phyloP scores from a whole-genome alignment of 148 eudicot genomes.

The Camellia japonica region DNA sequence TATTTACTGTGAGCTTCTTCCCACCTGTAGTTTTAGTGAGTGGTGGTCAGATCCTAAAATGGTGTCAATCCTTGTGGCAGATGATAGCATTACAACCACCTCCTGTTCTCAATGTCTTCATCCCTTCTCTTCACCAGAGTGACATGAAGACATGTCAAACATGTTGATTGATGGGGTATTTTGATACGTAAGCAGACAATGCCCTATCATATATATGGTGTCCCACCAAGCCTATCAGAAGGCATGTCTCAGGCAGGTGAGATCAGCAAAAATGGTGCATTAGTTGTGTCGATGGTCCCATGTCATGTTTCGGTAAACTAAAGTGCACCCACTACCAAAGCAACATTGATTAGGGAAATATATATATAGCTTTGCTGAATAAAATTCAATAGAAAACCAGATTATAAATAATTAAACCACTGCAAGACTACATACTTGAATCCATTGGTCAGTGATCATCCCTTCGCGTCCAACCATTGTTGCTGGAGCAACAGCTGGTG shows the following conservation, averaged over 20 bases:
- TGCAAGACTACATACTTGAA: slow-evolving; percentile 37
- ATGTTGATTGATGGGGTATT: too few relatives aligned
- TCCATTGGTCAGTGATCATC: slow-evolving; percentile 62
- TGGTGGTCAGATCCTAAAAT: too few relatives aligned
- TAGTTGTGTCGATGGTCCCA: neutral
- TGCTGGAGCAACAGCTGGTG: slow-evolving; percentile 40
- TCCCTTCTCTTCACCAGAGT: too few relatives aligned
- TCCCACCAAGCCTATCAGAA: neutral
- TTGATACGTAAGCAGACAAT: too few relatives aligned
- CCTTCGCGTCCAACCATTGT: slow-evolving; percentile 39
- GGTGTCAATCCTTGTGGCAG: too few relatives aligned
- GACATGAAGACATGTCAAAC: too few relatives aligned
- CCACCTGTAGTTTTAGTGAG: too few relatives aligned
- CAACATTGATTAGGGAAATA: neutral
- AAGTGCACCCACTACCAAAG: slow-evolving; percentile 9
- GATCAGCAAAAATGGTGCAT: slow-evolving; percentile 1
- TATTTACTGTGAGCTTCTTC: too few relatives aligned
- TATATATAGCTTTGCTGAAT: neutral
- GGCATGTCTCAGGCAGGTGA: neutral
- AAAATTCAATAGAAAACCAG: neutral
- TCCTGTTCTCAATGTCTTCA: too few relatives aligned
- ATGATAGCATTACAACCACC: too few relatives aligned
- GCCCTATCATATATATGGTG: too few relatives aligned
- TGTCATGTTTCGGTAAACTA: neutral
- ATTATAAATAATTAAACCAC: slow-evolving; percentile 4